Evolutionary conservation across 2,329 filamentous ascomycete genomes (phyloP).

Genomic region (Fusarium decemcellulare): DNA sequence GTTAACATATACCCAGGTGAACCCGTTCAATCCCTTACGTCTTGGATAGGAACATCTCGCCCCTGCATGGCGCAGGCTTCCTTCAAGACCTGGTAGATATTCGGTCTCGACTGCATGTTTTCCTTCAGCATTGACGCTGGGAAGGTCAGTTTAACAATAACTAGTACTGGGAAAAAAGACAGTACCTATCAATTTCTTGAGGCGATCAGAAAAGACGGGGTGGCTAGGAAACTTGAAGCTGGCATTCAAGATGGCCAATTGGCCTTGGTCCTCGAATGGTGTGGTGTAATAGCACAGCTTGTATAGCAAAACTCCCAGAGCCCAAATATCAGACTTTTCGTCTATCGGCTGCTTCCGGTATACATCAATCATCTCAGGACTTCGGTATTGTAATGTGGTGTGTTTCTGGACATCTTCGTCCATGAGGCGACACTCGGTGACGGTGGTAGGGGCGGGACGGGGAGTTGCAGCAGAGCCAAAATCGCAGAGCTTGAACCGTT

Average conservation of each 20-base stretch:
- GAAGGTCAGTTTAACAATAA: slow-evolving; percentile 38
- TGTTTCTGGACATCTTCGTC: slow-evolving; percentile 98
- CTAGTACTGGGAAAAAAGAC: neutral
- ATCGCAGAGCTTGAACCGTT: slow-evolving; percentile 95
- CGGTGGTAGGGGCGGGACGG: slow-evolving; percentile 85
- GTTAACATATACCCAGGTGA: slow-evolving; percentile 18
- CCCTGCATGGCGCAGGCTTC: slow-evolving; percentile 93
- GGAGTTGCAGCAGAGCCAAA: slow-evolving; percentile 94
- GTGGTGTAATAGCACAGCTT: slow-evolving; percentile 99
- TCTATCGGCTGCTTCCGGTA: slow-evolving; percentile 97
- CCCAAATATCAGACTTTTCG: slow-evolving; percentile 99
- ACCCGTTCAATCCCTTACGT: slow-evolving; percentile 71
- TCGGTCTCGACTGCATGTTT: slow-evolving; percentile 82
- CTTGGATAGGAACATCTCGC: slow-evolving; percentile 87
- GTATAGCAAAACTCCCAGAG: slow-evolving; percentile 93
- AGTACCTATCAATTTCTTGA: slow-evolving; percentile 90
- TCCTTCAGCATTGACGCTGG: slow-evolving; percentile 92
- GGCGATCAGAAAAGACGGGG: slow-evolving; percentile 88
- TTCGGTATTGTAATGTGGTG: slow-evolving; percentile 96
- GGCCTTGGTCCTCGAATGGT: slow-evolving; percentile 96
- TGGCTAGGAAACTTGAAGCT: slow-evolving; percentile 93
- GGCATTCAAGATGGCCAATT: slow-evolving; percentile 96
- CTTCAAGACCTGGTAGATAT: slow-evolving; percentile 92
- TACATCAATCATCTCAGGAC: slow-evolving; percentile 98
- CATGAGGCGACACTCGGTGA: slow-evolving; percentile 89